Evolutionary conservation across 768 basidiomycete genomes (phyloP).

Genomic region (Mrakia blollopis): DNA sequence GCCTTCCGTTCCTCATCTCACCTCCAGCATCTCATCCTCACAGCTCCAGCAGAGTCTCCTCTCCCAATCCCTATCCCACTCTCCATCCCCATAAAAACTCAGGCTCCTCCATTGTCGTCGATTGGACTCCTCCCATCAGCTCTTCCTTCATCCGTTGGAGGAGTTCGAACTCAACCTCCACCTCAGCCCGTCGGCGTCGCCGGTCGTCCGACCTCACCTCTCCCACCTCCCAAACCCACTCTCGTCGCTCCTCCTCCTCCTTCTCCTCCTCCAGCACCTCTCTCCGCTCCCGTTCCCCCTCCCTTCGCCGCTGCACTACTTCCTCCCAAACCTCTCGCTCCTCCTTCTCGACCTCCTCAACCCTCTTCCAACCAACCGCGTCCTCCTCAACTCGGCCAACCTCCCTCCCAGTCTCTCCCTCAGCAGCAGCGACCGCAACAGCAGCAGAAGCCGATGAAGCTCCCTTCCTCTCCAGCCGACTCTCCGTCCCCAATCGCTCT

Average conservation of each 20-base stretch:
- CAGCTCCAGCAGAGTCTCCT: neutral
- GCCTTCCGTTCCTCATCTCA: too few species aligned
- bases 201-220: neutral
- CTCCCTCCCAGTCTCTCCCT: neutral
- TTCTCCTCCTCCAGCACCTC: neutral
- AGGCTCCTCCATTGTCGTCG: neutral
- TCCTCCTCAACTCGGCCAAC: neutral
- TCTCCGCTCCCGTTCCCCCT: neutral
- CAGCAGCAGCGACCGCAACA: neutral
- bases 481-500: neutral
- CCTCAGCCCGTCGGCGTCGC: neutral
- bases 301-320: neutral
- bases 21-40: slow-evolving; percentile 14
- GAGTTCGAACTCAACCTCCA: neutral
- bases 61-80: neutral
- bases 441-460: neutral
- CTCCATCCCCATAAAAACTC: neutral
- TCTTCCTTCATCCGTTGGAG: neutral
- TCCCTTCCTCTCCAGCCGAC: neutral
- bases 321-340: neutral
- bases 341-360: neutral
- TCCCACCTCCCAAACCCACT: neutral
- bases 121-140: neutral
- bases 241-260: too few species aligned
- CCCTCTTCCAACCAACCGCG: neutral